These are phyloP conservation scores for Heritiera littoralis DNA, from an alignment of 345 rosid species.

Conservation along the genomic window DNA sequence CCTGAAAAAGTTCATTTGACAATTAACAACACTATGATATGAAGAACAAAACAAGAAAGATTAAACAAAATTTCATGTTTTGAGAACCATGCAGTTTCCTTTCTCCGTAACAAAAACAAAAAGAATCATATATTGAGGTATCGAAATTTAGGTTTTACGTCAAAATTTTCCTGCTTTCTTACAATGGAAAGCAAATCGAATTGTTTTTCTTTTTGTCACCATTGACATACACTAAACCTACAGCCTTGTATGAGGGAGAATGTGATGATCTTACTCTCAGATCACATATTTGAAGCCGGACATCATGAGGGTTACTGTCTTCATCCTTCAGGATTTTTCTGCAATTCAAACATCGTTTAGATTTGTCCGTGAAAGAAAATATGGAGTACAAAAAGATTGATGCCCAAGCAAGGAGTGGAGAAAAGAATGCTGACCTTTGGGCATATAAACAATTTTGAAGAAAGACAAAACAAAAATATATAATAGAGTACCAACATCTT, in stretches of 20 bases:
- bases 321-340: background rate
- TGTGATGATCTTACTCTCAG: background rate
- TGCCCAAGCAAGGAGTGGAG: background rate
- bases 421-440: too few relatives aligned
- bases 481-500: too few relatives aligned
- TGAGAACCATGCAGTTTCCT: background rate
- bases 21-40: background rate
- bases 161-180: background rate
- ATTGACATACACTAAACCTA: background rate
- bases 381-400: background rate
- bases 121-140: background rate
- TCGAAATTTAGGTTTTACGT: background rate
- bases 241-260: background rate
- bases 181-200: too few relatives aligned
- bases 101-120: background rate
- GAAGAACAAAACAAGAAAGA: background rate
- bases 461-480: too few relatives aligned
- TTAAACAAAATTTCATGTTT: background rate
- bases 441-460: too few relatives aligned
- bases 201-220: background rate
- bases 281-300: background rate
- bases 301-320: background rate
- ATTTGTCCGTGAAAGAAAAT: background rate
- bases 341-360: constrained; percentile 3
- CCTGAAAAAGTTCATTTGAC: constrained; percentile 37